Base-by-base conservation (phyloP, 371 early-diverging fungal genomes). In the Mortierella sp. region DNA sequence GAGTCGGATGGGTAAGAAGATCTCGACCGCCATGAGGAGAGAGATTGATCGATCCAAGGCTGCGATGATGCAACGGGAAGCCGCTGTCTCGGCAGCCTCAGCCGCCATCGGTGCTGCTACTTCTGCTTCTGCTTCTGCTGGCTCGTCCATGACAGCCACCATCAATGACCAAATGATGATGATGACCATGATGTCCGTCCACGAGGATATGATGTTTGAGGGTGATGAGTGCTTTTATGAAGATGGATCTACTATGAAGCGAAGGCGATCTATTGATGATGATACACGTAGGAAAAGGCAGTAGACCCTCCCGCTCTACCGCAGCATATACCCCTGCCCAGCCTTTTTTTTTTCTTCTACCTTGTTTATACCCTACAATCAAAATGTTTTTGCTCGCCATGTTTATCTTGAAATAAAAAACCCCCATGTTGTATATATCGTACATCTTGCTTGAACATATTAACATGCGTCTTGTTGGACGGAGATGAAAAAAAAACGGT, bases 1-100 rank as follows among this genome's bases (percentile, higher is more conserved):
- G 64, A 75, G 37, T 50, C 58, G 68, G 1, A 75, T 75, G 75
- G 75, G 75, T 50, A 75, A 75, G 64, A 72, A 72, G 55, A 72
- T 72, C 32, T 62, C 72, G 34, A 49, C 53, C 1, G 63, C 65
- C 0, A 30, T 72, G 48, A 51, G 73, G 12, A 72, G 65, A 43
- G 73, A 72, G 67, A 72, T 72, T 51, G 67, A 66, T 24, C 49
- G 73, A 23, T 54, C 73, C 41, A 72, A 72, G 32, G 64, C 70
- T 7, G 64, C 61, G 8, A 54, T 55, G 56, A 46, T 39, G 42
- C 32, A 24, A 54, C 32, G 55, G 26, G 63, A 55, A 28, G 56
- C 46, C 21, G 12, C 44, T 43, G 44, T 44, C 19, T 21, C 44
- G 17, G 44, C 17, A 4, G 39, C 14, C 39, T 39, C 14, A 14